Evolutionary conservation across 176 grass and related monocot genomes (phyloP), one percentile per base, ranked within the genome.

Genomic region (Cenchrus americanus): DNA sequence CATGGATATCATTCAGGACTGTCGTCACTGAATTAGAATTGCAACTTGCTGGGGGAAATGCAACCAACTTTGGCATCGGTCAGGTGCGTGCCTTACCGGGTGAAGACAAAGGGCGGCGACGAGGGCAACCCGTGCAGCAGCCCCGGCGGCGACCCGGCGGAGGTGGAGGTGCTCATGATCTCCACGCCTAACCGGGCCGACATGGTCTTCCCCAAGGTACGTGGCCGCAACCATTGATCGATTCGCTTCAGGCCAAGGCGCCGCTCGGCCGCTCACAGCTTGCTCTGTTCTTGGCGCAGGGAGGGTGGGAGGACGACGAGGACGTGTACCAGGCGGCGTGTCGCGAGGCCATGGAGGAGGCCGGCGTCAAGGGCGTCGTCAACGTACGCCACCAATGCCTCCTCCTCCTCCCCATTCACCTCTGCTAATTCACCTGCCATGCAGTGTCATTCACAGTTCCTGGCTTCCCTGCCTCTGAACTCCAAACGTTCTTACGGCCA

Each of bases 271-370:
- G 52, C 52, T 54, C 17, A 54, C 15, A 19, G 22, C 37, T n/a
- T 26, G n/a, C 26, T 57, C 5, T 46, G 17, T 42, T 19, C 9
- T 13, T 69, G 37, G 40, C 55, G 44, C 71, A 97, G 94, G 94
- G 94, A 10, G 94, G 94, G 46, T 97, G 94, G 92, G 94, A 97
- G 83, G 84, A 89, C 67, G 94, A 97, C 85, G 94, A 97, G 77
- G 93, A 89, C 78, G 86, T 94, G 3, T 76, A 87, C 73, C 73
- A 97, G 85, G 94, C 94, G 62, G 94, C 94, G 6, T 85, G 76
- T 47, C 90, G 94, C 19, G 94, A 97, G 86, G 88, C 85, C 71
- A 51, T 94, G 87, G 94, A 97, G 87, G 94, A 97, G 89, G 94
- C 94, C 44, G 94, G 94, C 72, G 88, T 97, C 43, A 97, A 86